These are phyloP conservation scores for Globisporangium sylvaticum DNA, from an alignment of 352 stramenopile genomes.

Conservation along the genomic window DNA sequence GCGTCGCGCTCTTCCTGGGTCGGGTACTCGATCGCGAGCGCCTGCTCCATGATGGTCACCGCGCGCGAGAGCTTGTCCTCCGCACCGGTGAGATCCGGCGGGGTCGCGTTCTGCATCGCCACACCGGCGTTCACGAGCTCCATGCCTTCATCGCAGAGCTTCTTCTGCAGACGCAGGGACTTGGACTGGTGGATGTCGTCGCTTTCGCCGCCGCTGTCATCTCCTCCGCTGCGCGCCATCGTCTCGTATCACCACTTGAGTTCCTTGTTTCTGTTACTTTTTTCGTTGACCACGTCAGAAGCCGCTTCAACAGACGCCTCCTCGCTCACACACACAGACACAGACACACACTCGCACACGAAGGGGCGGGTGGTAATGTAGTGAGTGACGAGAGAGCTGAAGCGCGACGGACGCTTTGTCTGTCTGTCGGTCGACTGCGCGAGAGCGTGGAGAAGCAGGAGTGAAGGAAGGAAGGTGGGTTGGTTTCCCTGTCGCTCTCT, in stretches of 20 bases:
- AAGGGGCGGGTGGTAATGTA: background rate
- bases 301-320: too few species aligned
- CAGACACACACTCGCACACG: background rate
- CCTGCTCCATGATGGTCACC: conserved; percentile 72
- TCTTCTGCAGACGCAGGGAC: conserved; percentile 64
- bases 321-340: too few species aligned
- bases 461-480: background rate
- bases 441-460: background rate
- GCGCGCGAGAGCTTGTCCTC: conserved; percentile 68
- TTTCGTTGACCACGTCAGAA: too few species aligned
- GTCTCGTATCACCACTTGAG: background rate
- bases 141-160: conserved; percentile 79
- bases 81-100: conserved; percentile 43
- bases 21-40: conserved; percentile 71
- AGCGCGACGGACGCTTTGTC: too few species aligned
- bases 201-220: conserved; percentile 47
- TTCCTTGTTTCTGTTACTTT: background rate
- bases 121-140: conserved; percentile 78
- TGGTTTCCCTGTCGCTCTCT: background rate
- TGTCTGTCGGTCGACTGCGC: too few species aligned
- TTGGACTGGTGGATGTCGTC: conserved; percentile 62
- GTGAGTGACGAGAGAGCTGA: too few species aligned
- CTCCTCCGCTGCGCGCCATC: conserved; percentile 17
- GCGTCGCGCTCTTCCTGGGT: conserved; percentile 70
- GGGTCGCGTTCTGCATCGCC: conserved; percentile 67